These are phyloP conservation scores for Ceriops zippeliana DNA, from an alignment of 345 rosid genomes.

Conservation along the genomic window DNA sequence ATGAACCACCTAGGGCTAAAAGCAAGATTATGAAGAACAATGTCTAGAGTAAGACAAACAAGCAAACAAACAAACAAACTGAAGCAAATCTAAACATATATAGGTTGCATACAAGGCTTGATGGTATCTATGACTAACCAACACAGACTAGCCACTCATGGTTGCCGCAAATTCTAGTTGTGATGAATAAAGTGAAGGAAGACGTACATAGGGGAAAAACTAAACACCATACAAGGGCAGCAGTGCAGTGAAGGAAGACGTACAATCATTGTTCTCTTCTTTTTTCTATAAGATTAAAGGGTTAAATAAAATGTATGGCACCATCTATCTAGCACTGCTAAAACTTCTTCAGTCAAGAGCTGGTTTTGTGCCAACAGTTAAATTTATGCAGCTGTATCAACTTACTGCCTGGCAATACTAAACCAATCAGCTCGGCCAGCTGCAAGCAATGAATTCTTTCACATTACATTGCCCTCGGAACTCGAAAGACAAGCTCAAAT, in stretches of 20 bases:
- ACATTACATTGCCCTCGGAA: no score
- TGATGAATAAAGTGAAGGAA: background rate
- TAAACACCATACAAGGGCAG: no score
- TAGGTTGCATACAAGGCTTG: background rate
- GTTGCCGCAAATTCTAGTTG: background rate
- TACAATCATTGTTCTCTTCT: background rate
- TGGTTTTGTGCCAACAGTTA: constrained; percentile 47
- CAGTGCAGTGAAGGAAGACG: background rate
- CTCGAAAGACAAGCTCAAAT: no score
- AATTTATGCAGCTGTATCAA: constrained; percentile 66
- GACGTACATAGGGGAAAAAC: background rate
- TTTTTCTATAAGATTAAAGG: background rate
- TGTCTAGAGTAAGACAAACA: background rate
- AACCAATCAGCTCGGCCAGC: constrained; percentile 92
- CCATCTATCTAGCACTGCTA: constrained; percentile 56
- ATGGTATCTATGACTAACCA: background rate
- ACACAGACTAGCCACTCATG: background rate
- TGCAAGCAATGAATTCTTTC: background rate
- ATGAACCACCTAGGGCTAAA: background rate
- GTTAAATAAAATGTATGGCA: constrained; percentile 33
- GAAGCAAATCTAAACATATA: background rate
- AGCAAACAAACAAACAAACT: background rate
- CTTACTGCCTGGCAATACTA: constrained; percentile 70
- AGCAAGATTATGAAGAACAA: background rate
- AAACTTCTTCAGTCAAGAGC: constrained; percentile 62